A percentile compares a stretch with the other conserved stretches of the same genome.
Conservation (phyloP, 2,329 filamentous ascomycete genomes). For the Penicillium sp. region DNA sequence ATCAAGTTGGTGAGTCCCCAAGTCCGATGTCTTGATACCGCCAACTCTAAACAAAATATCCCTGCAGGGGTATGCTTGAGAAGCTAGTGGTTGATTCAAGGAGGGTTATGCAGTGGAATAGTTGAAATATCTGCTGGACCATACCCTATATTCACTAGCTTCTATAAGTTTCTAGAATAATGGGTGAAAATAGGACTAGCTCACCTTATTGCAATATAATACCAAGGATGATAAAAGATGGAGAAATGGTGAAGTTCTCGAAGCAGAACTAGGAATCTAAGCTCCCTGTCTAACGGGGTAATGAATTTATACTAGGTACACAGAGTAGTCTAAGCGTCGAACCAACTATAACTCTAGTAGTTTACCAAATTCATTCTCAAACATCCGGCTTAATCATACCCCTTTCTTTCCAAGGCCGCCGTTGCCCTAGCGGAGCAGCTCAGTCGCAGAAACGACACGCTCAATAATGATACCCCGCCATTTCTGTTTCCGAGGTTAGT, state of each 20-base stretch:
- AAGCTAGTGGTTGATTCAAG: no score
- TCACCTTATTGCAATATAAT: not conserved
- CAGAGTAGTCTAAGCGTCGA: not conserved
- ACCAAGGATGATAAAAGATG: not conserved
- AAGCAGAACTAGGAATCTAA: not conserved
- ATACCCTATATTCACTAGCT: not conserved
- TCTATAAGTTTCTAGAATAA: not conserved
- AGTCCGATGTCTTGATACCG: no score
- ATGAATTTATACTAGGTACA: not conserved
- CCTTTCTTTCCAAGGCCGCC: not conserved
- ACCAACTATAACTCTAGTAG: not conserved
- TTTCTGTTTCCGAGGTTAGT: constrained; percentile 39
- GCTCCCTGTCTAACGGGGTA: not conserved
- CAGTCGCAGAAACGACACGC: constrained; percentile 39
- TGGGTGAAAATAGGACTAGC: not conserved
- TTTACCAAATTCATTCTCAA: not conserved
- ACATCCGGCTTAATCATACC: not conserved
- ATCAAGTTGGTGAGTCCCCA: not conserved
- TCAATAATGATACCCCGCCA: constrained; percentile 46
- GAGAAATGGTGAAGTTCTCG: not conserved
- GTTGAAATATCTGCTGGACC: not conserved
- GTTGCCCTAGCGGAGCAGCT: constrained; percentile 32
- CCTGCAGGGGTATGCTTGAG: no score
- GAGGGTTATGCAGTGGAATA: not conserved
- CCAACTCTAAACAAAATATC: no score